phyloP scores from a whole-genome alignment of 2,329 filamentous ascomycete genomes.

The Ascosphaera apis region DNA sequence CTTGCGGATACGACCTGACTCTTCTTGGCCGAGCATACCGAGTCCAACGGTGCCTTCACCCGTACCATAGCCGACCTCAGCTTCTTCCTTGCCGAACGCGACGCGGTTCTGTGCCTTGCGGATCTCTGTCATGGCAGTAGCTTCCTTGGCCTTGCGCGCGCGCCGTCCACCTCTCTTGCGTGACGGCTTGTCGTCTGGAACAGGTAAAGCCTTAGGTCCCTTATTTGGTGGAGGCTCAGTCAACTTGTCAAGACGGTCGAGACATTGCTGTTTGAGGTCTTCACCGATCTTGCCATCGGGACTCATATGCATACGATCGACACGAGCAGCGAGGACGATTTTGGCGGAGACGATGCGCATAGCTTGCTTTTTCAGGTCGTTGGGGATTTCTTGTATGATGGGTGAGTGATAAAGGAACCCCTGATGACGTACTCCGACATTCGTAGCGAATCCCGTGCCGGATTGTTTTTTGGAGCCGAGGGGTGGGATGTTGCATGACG shows the following conservation, averaged over 20 bases:
- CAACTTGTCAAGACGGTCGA: slow-evolving; percentile 74
- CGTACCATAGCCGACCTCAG: slow-evolving; percentile 71
- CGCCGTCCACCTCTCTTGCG: slow-evolving; percentile 78
- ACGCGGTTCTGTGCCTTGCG: slow-evolving; percentile 91
- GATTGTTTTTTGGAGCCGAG: slow-evolving; percentile 76
- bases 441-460: slow-evolving; percentile 67
- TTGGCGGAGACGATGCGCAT: slow-evolving; percentile 91
- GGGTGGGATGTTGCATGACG: slow-evolving; percentile 75
- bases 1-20: slow-evolving; percentile 71
- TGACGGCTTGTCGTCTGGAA: slow-evolving; percentile 84
- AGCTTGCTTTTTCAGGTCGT: slow-evolving; percentile 73
- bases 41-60: slow-evolving; percentile 70
- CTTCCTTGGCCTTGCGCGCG: slow-evolving; percentile 87
- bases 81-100: slow-evolving; percentile 88
- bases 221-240: slow-evolving; percentile 82
- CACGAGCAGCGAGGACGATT: slow-evolving; percentile 74
- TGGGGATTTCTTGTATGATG: slow-evolving; percentile 64
- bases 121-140: slow-evolving; percentile 87
- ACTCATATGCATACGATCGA: slow-evolving; percentile 64
- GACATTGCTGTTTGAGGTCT: slow-evolving; percentile 56
- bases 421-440: slow-evolving; percentile 73
- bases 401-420: slow-evolving; percentile 85
- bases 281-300: slow-evolving; percentile 66
- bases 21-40: slow-evolving; percentile 81
- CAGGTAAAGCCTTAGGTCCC: slow-evolving; percentile 63